Conservation (phyloP, 192 early-diverging fungal species). For the Phlyctochytrium bullatum region DNA sequence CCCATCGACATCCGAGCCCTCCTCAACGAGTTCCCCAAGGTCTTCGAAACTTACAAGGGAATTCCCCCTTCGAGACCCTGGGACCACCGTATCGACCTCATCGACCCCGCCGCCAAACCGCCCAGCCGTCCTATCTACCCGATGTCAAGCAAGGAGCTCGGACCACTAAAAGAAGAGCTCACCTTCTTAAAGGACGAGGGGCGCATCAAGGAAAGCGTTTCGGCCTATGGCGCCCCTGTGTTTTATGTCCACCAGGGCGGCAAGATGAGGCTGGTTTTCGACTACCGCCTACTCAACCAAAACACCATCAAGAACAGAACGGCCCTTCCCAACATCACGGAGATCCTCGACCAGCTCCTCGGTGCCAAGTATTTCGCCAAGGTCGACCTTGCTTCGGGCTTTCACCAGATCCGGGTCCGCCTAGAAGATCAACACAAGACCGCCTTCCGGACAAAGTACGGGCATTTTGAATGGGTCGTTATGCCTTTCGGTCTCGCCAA, state of each 20-base stretch:
- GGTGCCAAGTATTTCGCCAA: slow-evolving; percentile 14
- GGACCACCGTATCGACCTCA: not conserved
- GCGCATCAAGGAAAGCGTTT: slow-evolving; percentile 9
- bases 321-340: slow-evolving; percentile 20
- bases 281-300: slow-evolving; percentile 34
- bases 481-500: slow-evolving; percentile 65
- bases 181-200: not conserved
- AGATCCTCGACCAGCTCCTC: slow-evolving; percentile 11
- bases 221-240: slow-evolving; percentile 19
- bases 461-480: slow-evolving; percentile 52
- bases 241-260: slow-evolving; percentile 22
- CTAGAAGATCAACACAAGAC: slow-evolving; percentile 19
- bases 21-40: not conserved
- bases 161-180: slow-evolving; percentile 12
- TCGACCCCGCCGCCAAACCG: not conserved
- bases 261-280: slow-evolving; percentile 24
- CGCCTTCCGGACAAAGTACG: slow-evolving; percentile 20
- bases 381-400: slow-evolving; percentile 17
- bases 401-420: slow-evolving; percentile 23
- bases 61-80: not conserved
- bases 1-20: not conserved
- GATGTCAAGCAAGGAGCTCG: slow-evolving; percentile 15
- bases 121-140: slow-evolving; percentile 8
- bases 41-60: not conserved
- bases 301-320: slow-evolving; percentile 30